Evolutionary conservation across 805 yeast species (phyloP), one percentile per base, ranked within the genome.

Genomic region (Candida manassasensis): DNA sequence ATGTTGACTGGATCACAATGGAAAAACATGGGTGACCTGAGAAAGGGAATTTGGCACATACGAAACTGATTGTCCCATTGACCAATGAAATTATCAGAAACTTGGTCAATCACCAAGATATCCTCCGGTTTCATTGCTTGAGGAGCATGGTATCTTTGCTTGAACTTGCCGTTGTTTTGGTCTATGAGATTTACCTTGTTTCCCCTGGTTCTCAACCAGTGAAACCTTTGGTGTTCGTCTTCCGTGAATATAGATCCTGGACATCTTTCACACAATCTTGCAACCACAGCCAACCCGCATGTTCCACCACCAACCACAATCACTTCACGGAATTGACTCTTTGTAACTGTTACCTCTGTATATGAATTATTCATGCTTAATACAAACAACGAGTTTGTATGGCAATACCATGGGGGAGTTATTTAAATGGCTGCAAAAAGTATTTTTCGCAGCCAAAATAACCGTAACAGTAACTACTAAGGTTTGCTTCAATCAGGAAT

Each of bases 11-110:
- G 73, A 38, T 69, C 74, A 0, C 65, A 63, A 36, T 69, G 75
- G 43, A 69, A 69, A 37, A 69, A 67, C 74, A 69, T 69, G 3
- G 75, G 74, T 4, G 70, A 63, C 15, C 74, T 46, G 8, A 69
- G 50, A 37, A 49, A 54, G 1, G 72, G 73, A 19, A 69, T 69
- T 33, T 58, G 59, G 43, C 72, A 66, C 2, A 61, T 44, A 2
- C 47, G 54, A 46, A 69, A 67, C 40, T 69, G 73, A 27, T 53
- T 56, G 38, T 64, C 58, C 74, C 73, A 69, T 41, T 64, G 71
- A 1, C 65, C 63, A 53, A 66, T 44, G 41, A 65, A 67, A 8
- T 37, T 33, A 28, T 57, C 61, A 8, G 54, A 37, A 2, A 47
- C 50, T 10, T 53, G 59, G 41, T 68, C 73, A 12, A 69, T 45